Evolutionary conservation across 306 rosid species (phyloP), one percentile per base, ranked within the genome.

Genomic region (Trifolium subterraneum): DNA sequence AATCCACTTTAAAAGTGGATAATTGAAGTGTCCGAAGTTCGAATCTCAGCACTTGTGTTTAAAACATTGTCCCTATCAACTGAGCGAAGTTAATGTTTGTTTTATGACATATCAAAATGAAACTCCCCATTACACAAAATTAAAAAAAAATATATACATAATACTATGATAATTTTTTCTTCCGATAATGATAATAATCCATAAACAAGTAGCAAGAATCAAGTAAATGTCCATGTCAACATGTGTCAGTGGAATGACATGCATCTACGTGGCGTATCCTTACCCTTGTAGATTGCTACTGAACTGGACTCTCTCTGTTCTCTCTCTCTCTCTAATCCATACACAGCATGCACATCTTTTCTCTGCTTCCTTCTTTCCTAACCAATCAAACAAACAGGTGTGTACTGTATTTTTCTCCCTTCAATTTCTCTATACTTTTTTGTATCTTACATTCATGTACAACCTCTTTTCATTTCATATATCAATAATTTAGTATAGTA

Each of bases 351-450:
- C 22, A 60, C 20, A 20, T 8, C 4, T 29, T 29, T 31, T 60
- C 22, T 60, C 12, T 60, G 20, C 33, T 29, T 60, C 22, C 42
- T 31, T 15, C 42, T 31, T 15, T 7, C 8, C 39, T 8, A 42
- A 42, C 48, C 48, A 60, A 29, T 4, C 66, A 60, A 29, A 29
- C 18, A 60, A 29, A 60, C 7, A 60, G 66, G 66, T 60, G 39
- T 60, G 41, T 31, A 60, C 66, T 15, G 11, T 58, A 8, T 23
- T 31, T 60, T 31, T 15, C 8, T 29, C n/a, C 23, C 25, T 56
- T 56, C 66, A n/a, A 15, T 60, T 60, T 15, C 8, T 8, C 3
- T 27, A 27, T 27, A 27, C 31, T 27, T 27, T 25, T 23, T 23
- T 56, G 18, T 56, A 56, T 22, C 36, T 25, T 55, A 55, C 35